phyloP scores from a whole-genome alignment of 805 yeast species.

The Ogataea trehalophila region DNA sequence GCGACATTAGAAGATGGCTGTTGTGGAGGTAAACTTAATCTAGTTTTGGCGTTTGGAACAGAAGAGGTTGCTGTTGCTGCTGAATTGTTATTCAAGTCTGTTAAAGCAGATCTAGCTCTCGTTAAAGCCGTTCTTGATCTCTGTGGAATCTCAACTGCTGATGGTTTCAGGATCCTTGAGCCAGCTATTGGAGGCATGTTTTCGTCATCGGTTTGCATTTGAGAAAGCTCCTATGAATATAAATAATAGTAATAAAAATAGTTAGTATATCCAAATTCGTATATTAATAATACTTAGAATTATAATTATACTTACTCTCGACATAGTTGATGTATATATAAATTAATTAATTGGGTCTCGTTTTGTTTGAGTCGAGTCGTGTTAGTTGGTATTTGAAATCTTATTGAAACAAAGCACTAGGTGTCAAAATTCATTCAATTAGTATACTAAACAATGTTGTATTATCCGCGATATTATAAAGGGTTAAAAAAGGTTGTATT shows the following conservation, averaged over 20 bases:
- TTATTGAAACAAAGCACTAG: no score
- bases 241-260: neutral
- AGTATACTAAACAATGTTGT: no score
- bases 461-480: no score
- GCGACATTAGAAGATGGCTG: conserved; percentile 3
- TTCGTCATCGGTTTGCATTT: conserved; percentile 29
- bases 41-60: conserved; percentile 7
- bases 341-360: no score
- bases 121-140: conserved; percentile 16
- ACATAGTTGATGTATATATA: no score
- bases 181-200: conserved; percentile 22
- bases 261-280: neutral
- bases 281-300: no score
- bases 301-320: no score
- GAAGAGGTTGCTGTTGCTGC: conserved; percentile 2
- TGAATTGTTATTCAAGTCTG: conserved; percentile 23
- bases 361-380: no score
- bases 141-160: conserved; percentile 6
- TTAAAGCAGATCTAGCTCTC: conserved; percentile 25
- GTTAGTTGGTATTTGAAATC: no score
- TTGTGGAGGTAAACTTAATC: conserved; percentile 13
- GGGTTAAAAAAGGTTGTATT: no score
- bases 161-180: conserved; percentile 4
- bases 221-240: conserved; percentile 17
- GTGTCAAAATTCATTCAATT: no score